Conservation (phyloP, 805 yeast species). For the Yarrowia hollandica region DNA sequence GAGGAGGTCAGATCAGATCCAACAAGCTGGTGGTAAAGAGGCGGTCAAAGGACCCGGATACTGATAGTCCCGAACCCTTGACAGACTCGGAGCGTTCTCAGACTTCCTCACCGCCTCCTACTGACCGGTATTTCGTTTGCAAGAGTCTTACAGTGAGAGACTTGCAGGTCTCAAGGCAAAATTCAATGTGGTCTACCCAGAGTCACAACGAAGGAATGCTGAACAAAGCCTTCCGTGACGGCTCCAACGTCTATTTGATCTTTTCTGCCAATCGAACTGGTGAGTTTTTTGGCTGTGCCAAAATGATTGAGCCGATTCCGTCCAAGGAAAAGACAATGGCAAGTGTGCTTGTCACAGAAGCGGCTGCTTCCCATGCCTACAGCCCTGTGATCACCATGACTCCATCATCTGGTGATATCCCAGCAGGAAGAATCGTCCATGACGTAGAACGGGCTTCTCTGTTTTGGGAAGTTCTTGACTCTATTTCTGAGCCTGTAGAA, state of each 20-base stretch:
- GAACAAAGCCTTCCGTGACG: slow-evolving; percentile 42
- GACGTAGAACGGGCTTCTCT: slow-evolving; percentile 30
- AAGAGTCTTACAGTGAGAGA: slow-evolving; percentile 46
- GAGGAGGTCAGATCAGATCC: slow-evolving; percentile 41
- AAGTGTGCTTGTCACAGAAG: not conserved
- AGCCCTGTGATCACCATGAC: slow-evolving; percentile 17
- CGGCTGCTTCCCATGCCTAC: not conserved
- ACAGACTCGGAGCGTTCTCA: slow-evolving; percentile 23
- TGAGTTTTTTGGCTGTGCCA: slow-evolving; percentile 45
- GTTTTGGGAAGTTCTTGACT: slow-evolving; percentile 32
- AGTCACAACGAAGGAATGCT: slow-evolving; percentile 44
- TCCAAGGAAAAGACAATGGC: slow-evolving; percentile 24
- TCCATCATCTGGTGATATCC: slow-evolving; percentile 28
- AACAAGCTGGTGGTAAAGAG: slow-evolving; percentile 41
- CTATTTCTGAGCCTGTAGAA: slow-evolving; percentile 33
- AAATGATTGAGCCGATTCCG: slow-evolving; percentile 41
- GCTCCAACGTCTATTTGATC: slow-evolving; percentile 43
- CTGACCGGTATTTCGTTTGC: slow-evolving; percentile 44
- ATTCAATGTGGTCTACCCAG: slow-evolving; percentile 46
- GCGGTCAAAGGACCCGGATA: slow-evolving; percentile 12
- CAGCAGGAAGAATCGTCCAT: slow-evolving; percentile 36
- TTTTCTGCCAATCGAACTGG: slow-evolving; percentile 47
- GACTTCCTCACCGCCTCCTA: slow-evolving; percentile 17
- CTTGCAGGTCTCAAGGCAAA: slow-evolving; percentile 41
- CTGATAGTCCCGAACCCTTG: slow-evolving; percentile 10